These are phyloP conservation scores for Smallanthus sonchifolius DNA, from an alignment of 129 eudicot genomes.

Conservation along the genomic window DNA sequence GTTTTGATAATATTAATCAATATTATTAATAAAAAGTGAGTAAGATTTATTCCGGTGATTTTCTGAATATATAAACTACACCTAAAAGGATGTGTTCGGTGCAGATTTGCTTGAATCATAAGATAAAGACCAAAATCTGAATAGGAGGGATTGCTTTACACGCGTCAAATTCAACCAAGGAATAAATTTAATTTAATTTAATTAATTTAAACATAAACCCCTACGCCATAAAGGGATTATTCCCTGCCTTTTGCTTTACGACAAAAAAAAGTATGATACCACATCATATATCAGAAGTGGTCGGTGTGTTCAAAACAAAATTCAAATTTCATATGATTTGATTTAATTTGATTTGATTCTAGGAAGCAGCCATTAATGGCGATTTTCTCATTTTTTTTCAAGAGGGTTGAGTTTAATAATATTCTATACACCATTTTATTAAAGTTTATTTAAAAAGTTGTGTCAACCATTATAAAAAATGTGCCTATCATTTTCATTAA, in stretches of 20 bases:
- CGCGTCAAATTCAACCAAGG: conserved; percentile 31
- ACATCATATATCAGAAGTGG: conserved; percentile 9
- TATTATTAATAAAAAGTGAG: background rate
- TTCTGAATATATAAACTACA: no score
- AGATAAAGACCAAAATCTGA: conserved; percentile 9
- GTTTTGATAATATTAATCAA: no score
- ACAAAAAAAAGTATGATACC: conserved; percentile 22
- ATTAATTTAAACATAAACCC: background rate
- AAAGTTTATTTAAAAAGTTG: no score
- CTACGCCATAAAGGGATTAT: conserved; percentile 31
- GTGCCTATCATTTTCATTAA: no score
- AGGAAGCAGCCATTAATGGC: conserved; percentile 13
- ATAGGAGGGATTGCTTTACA: conserved; percentile 23
- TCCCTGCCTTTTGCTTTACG: conserved; percentile 29
- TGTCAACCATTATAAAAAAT: no score
- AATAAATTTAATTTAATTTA: conserved; percentile 5
- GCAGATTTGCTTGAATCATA: conserved; percentile 11
- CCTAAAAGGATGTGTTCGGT: background rate
- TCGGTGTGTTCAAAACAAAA: conserved; percentile 8
- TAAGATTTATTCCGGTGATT: no score
- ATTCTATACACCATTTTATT: no score
- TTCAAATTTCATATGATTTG: background rate
- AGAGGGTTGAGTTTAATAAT: no score
- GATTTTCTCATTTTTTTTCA: no score
- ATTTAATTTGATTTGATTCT: background rate